Evolutionary conservation across 140 eudicot species (phyloP).

Genomic region (Oenanthe javanica): DNA sequence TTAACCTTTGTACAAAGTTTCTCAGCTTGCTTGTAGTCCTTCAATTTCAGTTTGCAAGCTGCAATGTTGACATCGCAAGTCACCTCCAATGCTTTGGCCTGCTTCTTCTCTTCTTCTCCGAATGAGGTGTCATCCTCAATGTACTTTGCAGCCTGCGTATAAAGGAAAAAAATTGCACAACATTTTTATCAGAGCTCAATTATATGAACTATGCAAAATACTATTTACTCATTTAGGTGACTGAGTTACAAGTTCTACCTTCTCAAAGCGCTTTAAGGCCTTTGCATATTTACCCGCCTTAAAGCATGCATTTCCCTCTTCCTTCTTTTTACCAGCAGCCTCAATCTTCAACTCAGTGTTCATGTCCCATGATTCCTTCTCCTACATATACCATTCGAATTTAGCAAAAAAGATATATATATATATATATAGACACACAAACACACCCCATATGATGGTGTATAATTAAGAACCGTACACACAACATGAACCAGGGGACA

Average conservation of each 20-base stretch:
- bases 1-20: conserved; percentile 94
- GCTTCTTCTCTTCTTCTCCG: conserved; percentile 87
- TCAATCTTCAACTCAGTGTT: conserved; percentile 76
- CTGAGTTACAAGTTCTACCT: conserved; percentile 32
- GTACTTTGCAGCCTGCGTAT: conserved; percentile 74
- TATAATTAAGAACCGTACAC: background rate
- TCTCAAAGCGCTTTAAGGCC: conserved; percentile 87
- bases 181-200: background rate
- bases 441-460: background rate
- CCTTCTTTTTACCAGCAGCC: conserved; percentile 89
- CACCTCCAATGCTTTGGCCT: conserved; percentile 65
- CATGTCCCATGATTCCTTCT: conserved; percentile 98
- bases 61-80: conserved; percentile 85
- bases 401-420: background rate
- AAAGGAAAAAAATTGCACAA: background rate
- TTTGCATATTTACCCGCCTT: conserved; percentile 83
- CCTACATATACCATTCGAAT: conserved; percentile 31
- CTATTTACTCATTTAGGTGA: background rate
- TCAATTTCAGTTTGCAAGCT: conserved; percentile 84
- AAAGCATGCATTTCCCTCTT: conserved; percentile 84
- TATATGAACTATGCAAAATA: background rate
- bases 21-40: conserved; percentile 84
- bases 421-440: too few relatives aligned
- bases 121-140: conserved; percentile 84
- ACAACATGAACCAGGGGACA: background rate